phyloP scores from a whole-genome alignment of 2,329 filamentous ascomycete species.

The Fusarium newnesense region DNA sequence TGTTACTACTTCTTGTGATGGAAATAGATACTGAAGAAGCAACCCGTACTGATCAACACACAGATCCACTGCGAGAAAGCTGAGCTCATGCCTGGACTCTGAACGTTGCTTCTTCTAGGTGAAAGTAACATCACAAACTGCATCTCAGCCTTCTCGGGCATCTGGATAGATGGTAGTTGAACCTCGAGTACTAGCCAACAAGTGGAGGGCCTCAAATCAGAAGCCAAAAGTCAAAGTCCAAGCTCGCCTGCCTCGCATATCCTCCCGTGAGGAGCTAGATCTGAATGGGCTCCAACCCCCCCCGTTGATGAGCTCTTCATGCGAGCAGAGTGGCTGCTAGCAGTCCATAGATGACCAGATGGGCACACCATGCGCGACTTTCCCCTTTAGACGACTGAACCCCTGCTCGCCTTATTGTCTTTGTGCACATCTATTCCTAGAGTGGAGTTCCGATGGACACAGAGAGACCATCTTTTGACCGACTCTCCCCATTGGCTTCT shows the following conservation, averaged over 20 bases:
- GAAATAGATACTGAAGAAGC: conserved; percentile 15
- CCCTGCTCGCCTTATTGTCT: conserved; percentile 37
- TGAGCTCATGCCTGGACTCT: not conserved
- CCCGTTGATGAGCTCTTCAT: conserved; percentile 31
- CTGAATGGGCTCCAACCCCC: conserved; percentile 31
- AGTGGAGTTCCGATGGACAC: conserved; percentile 39
- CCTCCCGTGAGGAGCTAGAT: conserved; percentile 39
- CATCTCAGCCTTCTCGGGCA: conserved; percentile 25
- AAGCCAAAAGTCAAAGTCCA: conserved; percentile 33
- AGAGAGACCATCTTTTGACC: conserved; percentile 40
- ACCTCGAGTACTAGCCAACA: conserved; percentile 15
- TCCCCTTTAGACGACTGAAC: conserved; percentile 39
- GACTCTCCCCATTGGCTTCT: conserved; percentile 56
- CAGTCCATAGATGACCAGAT: conserved; percentile 38
- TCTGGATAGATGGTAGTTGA: conserved; percentile 12
- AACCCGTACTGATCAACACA: conserved; percentile 20
- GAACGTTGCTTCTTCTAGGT: not conserved
- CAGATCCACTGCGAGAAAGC: conserved; percentile 29
- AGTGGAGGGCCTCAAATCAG: conserved; percentile 39
- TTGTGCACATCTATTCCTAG: conserved; percentile 46
- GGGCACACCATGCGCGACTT: conserved; percentile 47
- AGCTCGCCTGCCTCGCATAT: conserved; percentile 37
- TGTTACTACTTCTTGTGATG: conserved; percentile 35
- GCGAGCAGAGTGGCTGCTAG: conserved; percentile 41
- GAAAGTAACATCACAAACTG: not conserved